Evolutionary conservation across 108 stramenopile genomes (phyloP), one percentile per base, ranked within the genome.

Genomic region (Cyclostephanos invisitatus): DNA sequence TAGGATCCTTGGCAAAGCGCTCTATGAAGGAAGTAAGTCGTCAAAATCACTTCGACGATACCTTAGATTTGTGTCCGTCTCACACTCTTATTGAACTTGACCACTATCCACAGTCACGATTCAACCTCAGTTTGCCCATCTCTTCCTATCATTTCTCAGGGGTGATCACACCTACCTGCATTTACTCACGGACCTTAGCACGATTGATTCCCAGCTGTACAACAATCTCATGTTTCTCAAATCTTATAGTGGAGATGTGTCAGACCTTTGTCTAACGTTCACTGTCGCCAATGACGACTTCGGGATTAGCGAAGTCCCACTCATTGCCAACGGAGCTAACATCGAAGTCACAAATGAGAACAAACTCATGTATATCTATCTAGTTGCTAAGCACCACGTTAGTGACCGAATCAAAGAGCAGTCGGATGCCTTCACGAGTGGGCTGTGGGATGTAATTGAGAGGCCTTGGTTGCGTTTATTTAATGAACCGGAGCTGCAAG

Each of bases 221-320:
- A 86, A 85, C 50, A 97, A 98, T 68, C 86, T 99, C 64, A 91
- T 96, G 90, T 98, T 98, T 76, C 83, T 99, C 20, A 97, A 97
- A 70, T 87, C 82, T 3, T 98, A 97, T 78, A 88, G 88, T n/a
- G 97, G 96, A 57, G 95, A 96, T 77, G 92, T 92, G 0, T 87
- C 80, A 56, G 96, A 96, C 63, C 85, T 99, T 3, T 96, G 97
- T 70, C 84, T 98, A 12, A 91, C 96, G 4, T 98, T 99, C 62
- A 85, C 94, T 38, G 87, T 97, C 21, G 77, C 93, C 7, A 83
- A 90, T n/a, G 96, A 97, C 53, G 95, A 90, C 28, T 92, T 96
- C 74, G 97, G 96, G 27, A 84, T 81, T 8, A 88, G 67, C 32
- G 88, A 97, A 67, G 92, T 96, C 22, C 89, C 89, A 11, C 82